phyloP scores from a whole-genome alignment of 2,329 filamentous ascomycete genomes.

The Didymella glomerata region DNA sequence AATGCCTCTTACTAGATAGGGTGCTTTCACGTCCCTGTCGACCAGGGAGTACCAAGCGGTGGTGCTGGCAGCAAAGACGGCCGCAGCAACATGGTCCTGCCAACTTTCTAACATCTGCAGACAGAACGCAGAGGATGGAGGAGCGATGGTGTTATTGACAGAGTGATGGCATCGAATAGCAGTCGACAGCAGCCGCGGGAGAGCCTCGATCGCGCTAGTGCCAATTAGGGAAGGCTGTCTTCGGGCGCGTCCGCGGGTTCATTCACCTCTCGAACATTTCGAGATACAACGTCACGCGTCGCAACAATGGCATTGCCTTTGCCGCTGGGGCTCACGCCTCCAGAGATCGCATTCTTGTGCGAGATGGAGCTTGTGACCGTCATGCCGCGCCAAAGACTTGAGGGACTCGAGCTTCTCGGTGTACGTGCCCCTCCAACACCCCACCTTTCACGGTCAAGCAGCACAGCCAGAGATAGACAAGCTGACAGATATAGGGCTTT shows the following conservation, averaged over 20 bases:
- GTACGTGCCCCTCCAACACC: constrained; percentile 66
- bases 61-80: constrained; percentile 35
- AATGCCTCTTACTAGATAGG: constrained; percentile 62
- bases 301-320: constrained; percentile 67
- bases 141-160: constrained; percentile 5
- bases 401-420: constrained; percentile 82
- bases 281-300: constrained; percentile 35
- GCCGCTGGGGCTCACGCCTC: constrained; percentile 75
- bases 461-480: not conserved
- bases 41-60: constrained; percentile 50
- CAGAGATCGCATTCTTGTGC: constrained; percentile 92
- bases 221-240: constrained; percentile 28
- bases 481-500: constrained; percentile 68
- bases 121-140: not conserved
- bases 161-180: constrained; percentile 17
- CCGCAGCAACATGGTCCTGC: constrained; percentile 35
- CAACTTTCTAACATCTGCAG: constrained; percentile 27
- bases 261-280: constrained; percentile 19
- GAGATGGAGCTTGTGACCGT: constrained; percentile 98
- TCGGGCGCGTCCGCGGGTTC: constrained; percentile 19
- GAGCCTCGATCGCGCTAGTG: constrained; percentile 29
- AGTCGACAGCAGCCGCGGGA: constrained; percentile 24
- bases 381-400: constrained; percentile 87
- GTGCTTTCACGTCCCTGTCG: constrained; percentile 60
- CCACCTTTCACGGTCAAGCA: constrained; percentile 21